A percentile compares a stretch with the other conserved stretches of the same genome.
Evolutionary conservation across 2,329 filamentous ascomycete genomes (phyloP).

Genomic region (Cryphonectria carpinicola): DNA sequence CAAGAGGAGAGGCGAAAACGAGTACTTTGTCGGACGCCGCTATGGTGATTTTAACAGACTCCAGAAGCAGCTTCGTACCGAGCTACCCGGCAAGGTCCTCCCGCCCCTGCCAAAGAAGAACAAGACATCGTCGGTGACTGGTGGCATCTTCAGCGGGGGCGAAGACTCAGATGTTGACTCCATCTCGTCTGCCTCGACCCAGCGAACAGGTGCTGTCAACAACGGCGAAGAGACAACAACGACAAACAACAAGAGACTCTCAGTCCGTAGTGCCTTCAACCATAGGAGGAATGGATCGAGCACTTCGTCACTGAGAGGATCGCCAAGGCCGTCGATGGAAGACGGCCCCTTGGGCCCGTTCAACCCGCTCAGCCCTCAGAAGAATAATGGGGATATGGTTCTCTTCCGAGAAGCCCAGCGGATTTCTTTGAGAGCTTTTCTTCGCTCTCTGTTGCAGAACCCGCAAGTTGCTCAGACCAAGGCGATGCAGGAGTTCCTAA

Average conservation of each 20-base stretch:
- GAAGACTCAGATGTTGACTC: slow-evolving; percentile 74
- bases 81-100: slow-evolving; percentile 88
- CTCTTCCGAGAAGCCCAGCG: slow-evolving; percentile 88
- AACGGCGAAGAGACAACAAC: slow-evolving; percentile 32
- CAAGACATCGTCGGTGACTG: slow-evolving; percentile 72
- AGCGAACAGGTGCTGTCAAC: slow-evolving; percentile 46
- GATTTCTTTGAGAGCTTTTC: slow-evolving; percentile 86
- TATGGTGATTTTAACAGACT: slow-evolving; percentile 87
- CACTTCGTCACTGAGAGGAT: slow-evolving; percentile 41
- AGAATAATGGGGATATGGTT: slow-evolving; percentile 44
- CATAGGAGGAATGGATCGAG: slow-evolving; percentile 45
- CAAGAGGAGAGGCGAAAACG: slow-evolving; percentile 74
- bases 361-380: slow-evolving; percentile 34
- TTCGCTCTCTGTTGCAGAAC: slow-evolving; percentile 85
- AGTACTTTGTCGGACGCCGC: slow-evolving; percentile 79
- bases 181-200: slow-evolving; percentile 77
- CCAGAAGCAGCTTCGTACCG: slow-evolving; percentile 77
- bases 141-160: slow-evolving; percentile 50
- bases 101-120: slow-evolving; percentile 91
- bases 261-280: slow-evolving; percentile 42
- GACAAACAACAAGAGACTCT: slow-evolving; percentile 44
- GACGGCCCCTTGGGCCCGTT: slow-evolving; percentile 38
- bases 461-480: slow-evolving; percentile 81
- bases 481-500: slow-evolving; percentile 84
- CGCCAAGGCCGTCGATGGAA: slow-evolving; percentile 52